Percentiles rank a stretch among this genome's conserved stretches.
Conservation (phyloP, 2,329 filamentous ascomycete genomes). For the Beauveria sp. region DNA sequence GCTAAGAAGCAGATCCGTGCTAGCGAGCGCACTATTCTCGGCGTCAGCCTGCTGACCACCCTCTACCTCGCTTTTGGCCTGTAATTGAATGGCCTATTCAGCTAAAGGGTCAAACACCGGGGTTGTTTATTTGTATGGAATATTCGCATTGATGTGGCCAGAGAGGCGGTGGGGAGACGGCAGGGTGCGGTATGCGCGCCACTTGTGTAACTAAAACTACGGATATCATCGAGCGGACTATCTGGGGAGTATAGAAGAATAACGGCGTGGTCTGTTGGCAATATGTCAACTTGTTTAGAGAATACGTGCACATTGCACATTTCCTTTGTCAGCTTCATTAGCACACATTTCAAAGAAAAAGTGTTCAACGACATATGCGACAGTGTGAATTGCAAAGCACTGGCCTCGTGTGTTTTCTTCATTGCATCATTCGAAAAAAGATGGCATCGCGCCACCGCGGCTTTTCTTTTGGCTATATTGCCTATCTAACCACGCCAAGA, state of each 20-base stretch:
- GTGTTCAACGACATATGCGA: background rate
- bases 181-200: background rate
- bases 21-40: slow-evolving; percentile 42
- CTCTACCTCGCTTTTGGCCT: slow-evolving; percentile 42
- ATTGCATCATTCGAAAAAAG: background rate
- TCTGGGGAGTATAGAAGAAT: background rate
- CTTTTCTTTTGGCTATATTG: background rate
- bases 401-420: background rate
- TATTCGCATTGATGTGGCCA: background rate
- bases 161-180: background rate
- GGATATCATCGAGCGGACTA: slow-evolving; percentile 6
- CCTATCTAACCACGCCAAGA: background rate
- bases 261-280: background rate
- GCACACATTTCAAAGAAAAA: background rate
- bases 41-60: slow-evolving; percentile 33
- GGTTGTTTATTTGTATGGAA: slow-evolving; percentile 10
- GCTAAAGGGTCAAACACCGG: background rate
- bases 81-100: slow-evolving; percentile 21
- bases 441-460: no score
- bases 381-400: no score
- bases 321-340: slow-evolving; percentile 8
- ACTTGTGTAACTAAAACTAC: slow-evolving; percentile 2
- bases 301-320: slow-evolving; percentile 2
- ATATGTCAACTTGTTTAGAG: background rate
- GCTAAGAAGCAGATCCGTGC: slow-evolving; percentile 37